Base-by-base conservation (phyloP, 2,329 filamentous ascomycete species). In the Nemania abortiva region DNA sequence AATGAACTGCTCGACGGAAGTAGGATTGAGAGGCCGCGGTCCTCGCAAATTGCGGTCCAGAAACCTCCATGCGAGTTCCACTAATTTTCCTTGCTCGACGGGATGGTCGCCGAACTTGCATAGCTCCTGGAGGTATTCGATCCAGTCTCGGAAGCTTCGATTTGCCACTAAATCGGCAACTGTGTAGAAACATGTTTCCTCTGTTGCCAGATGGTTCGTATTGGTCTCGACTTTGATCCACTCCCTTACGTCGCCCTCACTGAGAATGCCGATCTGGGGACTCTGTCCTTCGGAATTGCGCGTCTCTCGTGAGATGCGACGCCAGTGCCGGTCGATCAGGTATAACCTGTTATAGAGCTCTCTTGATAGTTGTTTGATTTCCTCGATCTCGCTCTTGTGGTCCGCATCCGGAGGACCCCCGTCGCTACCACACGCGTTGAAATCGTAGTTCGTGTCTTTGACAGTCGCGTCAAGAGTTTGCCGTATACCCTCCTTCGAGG, bases 381-480 rank as follows among this genome's bases (percentile, higher is more conserved):
- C 71, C 45, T 74, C 70, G 15, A 76, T 70, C 42, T 78, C 70
- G 22, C 67, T 66, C 2, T 63, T 54, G 27, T 67, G 64, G 9
- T 61, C 66, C 0, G 29, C 6, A 3, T 70, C 45, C 0, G 63
- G 62, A 11, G 55, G 49, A 3, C 55, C 53, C 1, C 60, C 63
- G 11, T 62, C 70, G 20, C 3, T 49, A 10, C 53, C 22, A 13
- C 49, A 39, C 0, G 52, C 31, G 7, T 59, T 42, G 22, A 66
- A 68, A 27, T 68, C 57, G 53, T 72, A 66, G 6, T 65, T 56
- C 24, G 39, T 63, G 22, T 75, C 70, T 1, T 52, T 49, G 1
- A 75, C 71, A 5, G 75, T 78, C 0, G 75, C 74, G 59, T 78
- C 77, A 2, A 78, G 72, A 1, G 77, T 77, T 24, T 73, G 72